Conservation (phyloP, 1,284 basidiomycete genomes). For the Moniliophthora roreri region DNA sequence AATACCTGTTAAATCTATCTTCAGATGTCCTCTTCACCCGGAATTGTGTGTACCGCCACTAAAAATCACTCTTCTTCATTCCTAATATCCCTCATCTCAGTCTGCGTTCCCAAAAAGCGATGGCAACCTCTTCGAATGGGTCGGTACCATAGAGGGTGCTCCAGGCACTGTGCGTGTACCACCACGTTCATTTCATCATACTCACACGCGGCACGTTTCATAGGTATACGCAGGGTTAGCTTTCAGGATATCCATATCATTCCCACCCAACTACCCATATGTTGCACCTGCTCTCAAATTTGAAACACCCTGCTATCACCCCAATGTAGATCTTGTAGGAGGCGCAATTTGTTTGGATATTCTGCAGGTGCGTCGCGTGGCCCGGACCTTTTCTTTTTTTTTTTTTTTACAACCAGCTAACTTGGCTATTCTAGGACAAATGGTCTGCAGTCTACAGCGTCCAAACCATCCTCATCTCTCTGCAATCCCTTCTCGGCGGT, state of each 20-base stretch:
- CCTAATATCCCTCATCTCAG: slow-evolving; percentile 34
- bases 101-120: slow-evolving; percentile 85
- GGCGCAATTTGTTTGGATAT: slow-evolving; percentile 87
- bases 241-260: slow-evolving; percentile 79
- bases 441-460: slow-evolving; percentile 91
- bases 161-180: slow-evolving; percentile 62
- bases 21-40: slow-evolving; percentile 83
- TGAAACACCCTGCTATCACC: slow-evolving; percentile 83
- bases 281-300: slow-evolving; percentile 78
- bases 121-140: slow-evolving; percentile 81
- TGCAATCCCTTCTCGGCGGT: slow-evolving; percentile 86
- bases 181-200: not conserved
- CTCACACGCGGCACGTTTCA: not conserved
- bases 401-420: slow-evolving; percentile 5
- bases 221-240: slow-evolving; percentile 76
- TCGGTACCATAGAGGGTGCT: slow-evolving; percentile 80
- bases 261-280: slow-evolving; percentile 85
- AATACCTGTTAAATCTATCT: slow-evolving; percentile 3
- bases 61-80: slow-evolving; percentile 2
- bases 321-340: slow-evolving; percentile 78
- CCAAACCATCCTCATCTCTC: slow-evolving; percentile 82
- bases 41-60: slow-evolving; percentile 56
- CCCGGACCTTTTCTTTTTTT: not conserved
- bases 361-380: slow-evolving; percentile 53
- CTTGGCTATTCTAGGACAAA: slow-evolving; percentile 59